phyloP scores from a whole-genome alignment of 2,329 filamentous ascomycete genomes.

The Plenodomus lindquistii region DNA sequence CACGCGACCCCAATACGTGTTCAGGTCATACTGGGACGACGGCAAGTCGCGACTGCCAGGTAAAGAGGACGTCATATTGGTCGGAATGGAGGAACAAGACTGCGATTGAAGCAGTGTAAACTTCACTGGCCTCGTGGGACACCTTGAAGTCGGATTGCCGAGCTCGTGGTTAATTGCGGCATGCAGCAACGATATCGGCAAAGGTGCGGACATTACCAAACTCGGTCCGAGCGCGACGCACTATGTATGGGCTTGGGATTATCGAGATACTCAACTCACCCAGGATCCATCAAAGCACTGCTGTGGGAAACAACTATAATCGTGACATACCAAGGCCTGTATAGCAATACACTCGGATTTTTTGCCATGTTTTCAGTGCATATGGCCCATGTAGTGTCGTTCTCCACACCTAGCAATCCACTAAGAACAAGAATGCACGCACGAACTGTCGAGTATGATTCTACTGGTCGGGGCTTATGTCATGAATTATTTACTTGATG shows the following conservation, averaged over 20 bases:
- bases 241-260: too few species aligned
- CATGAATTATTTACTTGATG: neutral
- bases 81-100: neutral
- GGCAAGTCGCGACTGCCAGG: slow-evolving; percentile 79
- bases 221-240: neutral
- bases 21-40: slow-evolving; percentile 87
- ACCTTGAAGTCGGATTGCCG: neutral
- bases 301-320: too few species aligned
- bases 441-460: neutral
- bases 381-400: too few species aligned
- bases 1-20: slow-evolving; percentile 93
- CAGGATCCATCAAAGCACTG: too few species aligned
- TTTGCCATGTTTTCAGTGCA: too few species aligned
- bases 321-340: too few species aligned
- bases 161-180: slow-evolving; percentile 11
- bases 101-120: slow-evolving; percentile 5
- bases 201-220: slow-evolving; percentile 15
- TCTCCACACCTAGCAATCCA: too few species aligned
- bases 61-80: slow-evolving; percentile 62
- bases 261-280: too few species aligned
- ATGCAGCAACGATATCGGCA: slow-evolving; percentile 20
- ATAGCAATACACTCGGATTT: too few species aligned
- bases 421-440: neutral
- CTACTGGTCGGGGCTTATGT: neutral
- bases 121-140: slow-evolving; percentile 4